Conservation (phyloP, 2,329 filamentous ascomycete species). For the Knoxdaviesia capensis region DNA sequence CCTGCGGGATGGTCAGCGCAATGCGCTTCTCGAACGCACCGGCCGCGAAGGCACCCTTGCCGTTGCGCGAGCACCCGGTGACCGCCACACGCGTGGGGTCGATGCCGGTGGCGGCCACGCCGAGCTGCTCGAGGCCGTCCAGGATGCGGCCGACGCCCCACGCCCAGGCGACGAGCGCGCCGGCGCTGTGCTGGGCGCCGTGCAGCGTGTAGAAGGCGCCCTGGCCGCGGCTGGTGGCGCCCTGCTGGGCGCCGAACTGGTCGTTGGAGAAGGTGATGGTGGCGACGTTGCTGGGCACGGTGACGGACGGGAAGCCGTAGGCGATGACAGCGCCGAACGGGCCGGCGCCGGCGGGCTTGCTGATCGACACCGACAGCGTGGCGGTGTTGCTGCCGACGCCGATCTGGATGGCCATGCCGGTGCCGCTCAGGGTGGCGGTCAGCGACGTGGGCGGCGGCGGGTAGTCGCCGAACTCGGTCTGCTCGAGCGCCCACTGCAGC, state of each 20-base stretch:
- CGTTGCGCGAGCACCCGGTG: slow-evolving; percentile 43
- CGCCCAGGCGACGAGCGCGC: slow-evolving; percentile 40
- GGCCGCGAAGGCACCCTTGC: slow-evolving; percentile 41
- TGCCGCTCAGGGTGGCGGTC: slow-evolving; percentile 22
- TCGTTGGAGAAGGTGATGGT: slow-evolving; percentile 40
- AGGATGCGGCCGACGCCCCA: slow-evolving; percentile 42
- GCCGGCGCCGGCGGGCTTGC: slow-evolving; percentile 17
- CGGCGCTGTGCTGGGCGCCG: slow-evolving; percentile 30
- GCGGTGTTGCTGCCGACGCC: slow-evolving; percentile 15
- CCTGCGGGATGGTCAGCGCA: slow-evolving; percentile 39
- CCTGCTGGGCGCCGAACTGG: slow-evolving; percentile 29
- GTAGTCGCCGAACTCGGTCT: slow-evolving; percentile 28
- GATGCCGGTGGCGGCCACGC: slow-evolving; percentile 23
- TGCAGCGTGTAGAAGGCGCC: slow-evolving; percentile 41
- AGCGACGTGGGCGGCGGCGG: slow-evolving; percentile 24
- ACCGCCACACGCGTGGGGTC: slow-evolving; percentile 29
- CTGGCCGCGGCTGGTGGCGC: slow-evolving; percentile 25
- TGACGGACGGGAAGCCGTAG: slow-evolving; percentile 32
- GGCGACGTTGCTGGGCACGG: slow-evolving; percentile 31
- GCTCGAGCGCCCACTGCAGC: slow-evolving; percentile 25
- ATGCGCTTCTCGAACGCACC: slow-evolving; percentile 38
- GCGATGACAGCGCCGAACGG: slow-evolving; percentile 37
- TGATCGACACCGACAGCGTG: slow-evolving; percentile 15
- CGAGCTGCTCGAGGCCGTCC: slow-evolving; percentile 33
- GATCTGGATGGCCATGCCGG: slow-evolving; percentile 19